Evolutionary conservation across 371 early-diverging fungal genomes (phyloP), one percentile per base, ranked within the genome.

Genomic region (Saksenaea oblongispora): DNA sequence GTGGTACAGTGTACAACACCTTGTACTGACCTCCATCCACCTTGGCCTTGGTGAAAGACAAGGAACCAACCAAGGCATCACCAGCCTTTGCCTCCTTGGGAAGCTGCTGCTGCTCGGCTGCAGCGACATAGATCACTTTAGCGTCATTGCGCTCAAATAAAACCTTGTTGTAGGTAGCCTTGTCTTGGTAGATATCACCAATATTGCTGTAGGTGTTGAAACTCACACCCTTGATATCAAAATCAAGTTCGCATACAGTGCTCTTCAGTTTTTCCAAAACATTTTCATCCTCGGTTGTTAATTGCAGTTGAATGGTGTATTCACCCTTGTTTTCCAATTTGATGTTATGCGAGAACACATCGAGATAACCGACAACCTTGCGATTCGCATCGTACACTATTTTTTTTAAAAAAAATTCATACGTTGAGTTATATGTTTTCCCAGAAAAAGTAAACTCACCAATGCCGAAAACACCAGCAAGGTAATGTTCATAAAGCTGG

Each of bases 241-340:
- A 68, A 71, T 96, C 94, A 18, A 94, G 68, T 34, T 90, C 69
- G 37, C 87, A 78, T 7, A 90, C 74, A 34, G 84, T 69, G 51
- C 73, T 74, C 63, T 87, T 87, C 18, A 94, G 76, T 55, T 89
- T 88, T 22, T 93, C 93, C 35, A 97, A 79, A 1, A 85, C 74
- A 55, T 82, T 83, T 36, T 91, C 78, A 14, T 79, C 76, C 59
- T 87, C 83, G 13, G 91, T 89, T 18, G 89, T 83, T 18, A 97
- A 65, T 71, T 93, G 95, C 53, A 88, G 89, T 53, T 87, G 88
- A 44, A 94, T 76, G 5, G 84, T 85, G 70, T 96, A 96, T 35
- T 92, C 95, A 14, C 97, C 97, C 78, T 93, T 90, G 63, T 66
- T 75, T 28, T 79, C 73, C n/a, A 95, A 67, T 61, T 89, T 89